Evolutionary conservation across 768 basidiomycete species (phyloP).

Genomic region (Calocybe cyanea): DNA sequence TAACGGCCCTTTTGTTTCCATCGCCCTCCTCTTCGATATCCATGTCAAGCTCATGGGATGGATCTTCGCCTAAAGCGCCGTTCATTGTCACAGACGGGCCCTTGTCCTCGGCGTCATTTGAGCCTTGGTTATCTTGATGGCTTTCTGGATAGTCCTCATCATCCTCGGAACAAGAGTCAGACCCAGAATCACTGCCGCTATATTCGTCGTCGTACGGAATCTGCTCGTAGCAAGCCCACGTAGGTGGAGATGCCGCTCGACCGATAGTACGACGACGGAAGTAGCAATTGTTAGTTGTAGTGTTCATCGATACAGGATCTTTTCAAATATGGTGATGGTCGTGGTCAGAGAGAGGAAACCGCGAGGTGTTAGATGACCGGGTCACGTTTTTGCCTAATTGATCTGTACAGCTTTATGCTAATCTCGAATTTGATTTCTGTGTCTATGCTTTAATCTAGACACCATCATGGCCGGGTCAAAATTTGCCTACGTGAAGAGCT

Average conservation of each 20-base stretch:
- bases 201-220: slow-evolving; percentile 68
- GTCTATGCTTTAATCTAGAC: background rate
- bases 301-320: slow-evolving; percentile 29
- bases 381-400: slow-evolving; percentile 1
- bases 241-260: slow-evolving; percentile 78
- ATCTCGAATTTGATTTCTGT: background rate
- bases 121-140: slow-evolving; percentile 12
- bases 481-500: slow-evolving; percentile 86
- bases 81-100: slow-evolving; percentile 25
- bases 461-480: slow-evolving; percentile 96
- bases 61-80: slow-evolving; percentile 26
- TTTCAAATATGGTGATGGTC: background rate
- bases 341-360: slow-evolving; percentile 9
- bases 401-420: background rate
- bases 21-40: slow-evolving; percentile 41
- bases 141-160: slow-evolving; percentile 55
- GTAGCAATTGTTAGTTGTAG: slow-evolving; percentile 38
- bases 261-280: slow-evolving; percentile 75
- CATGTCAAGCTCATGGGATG: slow-evolving; percentile 51
- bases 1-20: slow-evolving; percentile 32
- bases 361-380: slow-evolving; percentile 11
- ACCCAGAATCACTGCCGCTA: slow-evolving; percentile 55
- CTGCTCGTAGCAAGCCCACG: slow-evolving; percentile 90
- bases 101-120: slow-evolving; percentile 31
- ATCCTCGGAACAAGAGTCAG: slow-evolving; percentile 72